Evolutionary conservation across 2,329 filamentous ascomycete species (phyloP).

Genomic region (Penicillium sp.): DNA sequence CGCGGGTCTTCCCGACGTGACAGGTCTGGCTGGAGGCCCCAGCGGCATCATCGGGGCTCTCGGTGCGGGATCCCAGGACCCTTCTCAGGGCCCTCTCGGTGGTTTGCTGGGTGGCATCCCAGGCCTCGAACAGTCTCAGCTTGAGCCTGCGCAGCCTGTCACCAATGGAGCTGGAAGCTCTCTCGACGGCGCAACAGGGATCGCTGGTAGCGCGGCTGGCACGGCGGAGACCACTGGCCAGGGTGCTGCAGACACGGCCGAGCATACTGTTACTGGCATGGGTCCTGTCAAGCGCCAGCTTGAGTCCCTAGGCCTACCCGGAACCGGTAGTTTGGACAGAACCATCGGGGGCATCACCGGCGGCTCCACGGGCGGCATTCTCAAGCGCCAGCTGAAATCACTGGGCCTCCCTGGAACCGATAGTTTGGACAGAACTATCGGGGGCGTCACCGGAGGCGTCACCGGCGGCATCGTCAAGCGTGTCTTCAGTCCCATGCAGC

Average conservation of each 20-base stretch:
- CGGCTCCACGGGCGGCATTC: background rate
- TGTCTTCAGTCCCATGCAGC: background rate
- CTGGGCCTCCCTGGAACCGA: too few relatives aligned
- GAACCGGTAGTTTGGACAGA: constrained; percentile 1
- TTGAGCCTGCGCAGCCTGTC: constrained; percentile 1
- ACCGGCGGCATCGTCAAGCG: too few relatives aligned
- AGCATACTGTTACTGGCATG: constrained; percentile 5
- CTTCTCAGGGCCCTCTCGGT: too few relatives aligned
- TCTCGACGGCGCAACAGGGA: constrained; percentile 11
- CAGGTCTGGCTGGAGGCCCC: background rate
- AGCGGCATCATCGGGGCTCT: constrained; percentile 9
- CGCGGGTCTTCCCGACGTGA: too few relatives aligned
- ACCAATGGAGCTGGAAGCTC: constrained; percentile 9
- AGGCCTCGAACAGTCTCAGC: constrained; percentile 6
- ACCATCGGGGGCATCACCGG: constrained; percentile 2
- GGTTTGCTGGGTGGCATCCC: too few relatives aligned
- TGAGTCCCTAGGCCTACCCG: background rate
- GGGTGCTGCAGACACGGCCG: constrained; percentile 9
- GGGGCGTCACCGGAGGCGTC: background rate
- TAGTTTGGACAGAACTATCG: constrained; percentile 7
- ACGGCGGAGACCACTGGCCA: constrained; percentile 12
- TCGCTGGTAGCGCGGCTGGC: constrained; percentile 12
- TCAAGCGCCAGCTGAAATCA: background rate
- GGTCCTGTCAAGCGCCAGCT: background rate
- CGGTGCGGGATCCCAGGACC: constrained; percentile 1